phyloP scores from a whole-genome alignment of 257 asterid genomes.

The Nicotiana knightiana region DNA sequence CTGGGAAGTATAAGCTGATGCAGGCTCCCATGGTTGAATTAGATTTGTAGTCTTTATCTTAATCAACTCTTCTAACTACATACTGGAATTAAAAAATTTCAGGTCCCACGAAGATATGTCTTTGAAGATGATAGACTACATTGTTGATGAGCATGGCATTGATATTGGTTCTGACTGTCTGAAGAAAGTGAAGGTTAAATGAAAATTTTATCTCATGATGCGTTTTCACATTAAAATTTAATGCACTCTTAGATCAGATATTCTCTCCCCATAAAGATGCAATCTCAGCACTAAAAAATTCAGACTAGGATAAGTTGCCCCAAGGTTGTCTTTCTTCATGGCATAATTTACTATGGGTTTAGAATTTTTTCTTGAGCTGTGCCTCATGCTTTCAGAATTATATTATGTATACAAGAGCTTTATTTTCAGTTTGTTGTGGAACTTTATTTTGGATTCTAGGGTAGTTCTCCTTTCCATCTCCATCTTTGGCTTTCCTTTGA shows the following conservation, averaged over 20 bases:
- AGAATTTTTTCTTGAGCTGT: background rate
- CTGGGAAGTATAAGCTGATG: background rate
- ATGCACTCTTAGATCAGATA: background rate
- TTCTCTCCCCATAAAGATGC: constrained; percentile 1
- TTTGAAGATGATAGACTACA: constrained; percentile 67
- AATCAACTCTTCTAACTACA: background rate
- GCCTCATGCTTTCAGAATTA: background rate
- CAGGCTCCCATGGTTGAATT: background rate
- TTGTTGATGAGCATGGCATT: constrained; percentile 75
- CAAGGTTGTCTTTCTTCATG: background rate
- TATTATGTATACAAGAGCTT: background rate
- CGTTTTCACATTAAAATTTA: background rate
- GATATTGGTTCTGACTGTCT: constrained; percentile 52
- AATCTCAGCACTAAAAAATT: background rate
- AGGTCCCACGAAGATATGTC: constrained; percentile 99
- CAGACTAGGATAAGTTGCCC: background rate
- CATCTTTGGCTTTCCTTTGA: background rate
- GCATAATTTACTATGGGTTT: background rate
- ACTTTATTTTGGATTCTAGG: background rate
- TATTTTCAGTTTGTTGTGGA: background rate
- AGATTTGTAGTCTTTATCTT: background rate
- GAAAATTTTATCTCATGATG: constrained; percentile 2
- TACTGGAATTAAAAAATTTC: constrained; percentile 19
- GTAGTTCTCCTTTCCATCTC: constrained; percentile 1
- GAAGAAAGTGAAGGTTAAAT: constrained; percentile 65